Evolutionary conservation across 1,139 yeast genomes (phyloP).

Genomic region (Suhomyces terraborum): DNA sequence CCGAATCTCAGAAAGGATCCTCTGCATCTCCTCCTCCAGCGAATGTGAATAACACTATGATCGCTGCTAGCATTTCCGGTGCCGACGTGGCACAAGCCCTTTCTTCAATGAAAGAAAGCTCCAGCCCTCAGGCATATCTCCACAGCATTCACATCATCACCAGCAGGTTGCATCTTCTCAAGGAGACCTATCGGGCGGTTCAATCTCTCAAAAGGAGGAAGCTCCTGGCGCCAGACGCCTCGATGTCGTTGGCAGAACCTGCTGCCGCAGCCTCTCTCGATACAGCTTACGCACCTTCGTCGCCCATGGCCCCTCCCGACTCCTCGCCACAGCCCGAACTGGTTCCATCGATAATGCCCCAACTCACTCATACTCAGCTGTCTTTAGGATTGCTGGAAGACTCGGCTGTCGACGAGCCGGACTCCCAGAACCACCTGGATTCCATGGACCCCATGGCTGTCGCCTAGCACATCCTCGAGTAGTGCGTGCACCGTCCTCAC

Average conservation of each 20-base stretch:
- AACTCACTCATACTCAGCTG: not conserved
- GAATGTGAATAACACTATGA: too few relatives aligned
- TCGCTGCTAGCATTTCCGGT: not conserved
- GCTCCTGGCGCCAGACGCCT: constrained; percentile 10
- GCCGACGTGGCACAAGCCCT: constrained; percentile 6
- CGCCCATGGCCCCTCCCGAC: constrained; percentile 6
- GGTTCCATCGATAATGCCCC: not conserved
- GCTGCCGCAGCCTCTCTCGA: constrained; percentile 4
- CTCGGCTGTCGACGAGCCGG: constrained; percentile 6
- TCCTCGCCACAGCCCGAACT: constrained; percentile 9
- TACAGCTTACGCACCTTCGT: constrained; percentile 4
- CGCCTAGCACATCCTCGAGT: constrained; percentile 1
- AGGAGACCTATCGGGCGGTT: constrained; percentile 33
- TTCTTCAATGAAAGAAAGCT: constrained; percentile 12
- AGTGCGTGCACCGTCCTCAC: constrained; percentile 6
- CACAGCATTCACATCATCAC: constrained; percentile 27
- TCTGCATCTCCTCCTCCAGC: not conserved
- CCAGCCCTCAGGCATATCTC: constrained; percentile 25
- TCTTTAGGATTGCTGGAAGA: constrained; percentile 5
- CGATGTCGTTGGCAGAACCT: not conserved
- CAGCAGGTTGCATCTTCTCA: constrained; percentile 32
- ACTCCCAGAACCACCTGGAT: constrained; percentile 1
- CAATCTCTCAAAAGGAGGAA: constrained; percentile 27
- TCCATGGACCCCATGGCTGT: not conserved
- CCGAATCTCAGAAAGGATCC: not conserved